Evolutionary conservation across 163 green algal species (phyloP), one percentile per base, ranked within the genome.

Genomic region (Scenedesmus sp.): DNA sequence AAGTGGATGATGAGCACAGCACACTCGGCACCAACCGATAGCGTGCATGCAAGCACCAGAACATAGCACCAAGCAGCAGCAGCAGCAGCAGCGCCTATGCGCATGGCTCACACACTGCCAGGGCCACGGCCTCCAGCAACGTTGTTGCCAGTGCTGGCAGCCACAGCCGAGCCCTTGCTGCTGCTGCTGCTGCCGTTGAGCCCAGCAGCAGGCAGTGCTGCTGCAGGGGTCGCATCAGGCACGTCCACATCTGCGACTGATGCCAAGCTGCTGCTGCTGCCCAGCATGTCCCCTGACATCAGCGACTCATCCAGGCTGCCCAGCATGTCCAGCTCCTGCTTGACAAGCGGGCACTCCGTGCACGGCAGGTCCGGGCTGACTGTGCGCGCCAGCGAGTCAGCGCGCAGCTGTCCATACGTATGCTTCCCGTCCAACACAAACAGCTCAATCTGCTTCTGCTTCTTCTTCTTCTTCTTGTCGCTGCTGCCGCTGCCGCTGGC

Each of bases 361-460:
- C 76, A 91, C 22, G 85, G 85, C 49, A 91, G 30, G 30, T 65
- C 40, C 10, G 70, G 46, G n/a, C 30, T 18, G 2, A 42, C 56
- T 44, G 49, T 30, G 35, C 49, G 59, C 26, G 30, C 80, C 1
- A 70, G 26, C 5, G 81, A 80, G n/a, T 88, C 80, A 0, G 59
- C 61, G 13, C 46, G 70, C 35, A 81, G 59, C 22, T n/a, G n/a
- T 59, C 80, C 88, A 53, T 88, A 92, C 12, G 18, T 33, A 35
- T 84, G 49, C 80, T 37, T 35, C 26, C 80, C 80, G 43, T 88
- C 88, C 20, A 92, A 26, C 43, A 92, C 81, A 88, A 92, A 92
- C 80, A 92, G 51, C 88, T 88, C 80, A 4, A 72, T 26, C 81
- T 68, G n/a, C 59, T 87, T 76, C 79, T 51, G 30, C 72, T 85